Evolutionary conservation across 1,139 yeast genomes (phyloP).

Genomic region (Taphrina flavorubra): DNA sequence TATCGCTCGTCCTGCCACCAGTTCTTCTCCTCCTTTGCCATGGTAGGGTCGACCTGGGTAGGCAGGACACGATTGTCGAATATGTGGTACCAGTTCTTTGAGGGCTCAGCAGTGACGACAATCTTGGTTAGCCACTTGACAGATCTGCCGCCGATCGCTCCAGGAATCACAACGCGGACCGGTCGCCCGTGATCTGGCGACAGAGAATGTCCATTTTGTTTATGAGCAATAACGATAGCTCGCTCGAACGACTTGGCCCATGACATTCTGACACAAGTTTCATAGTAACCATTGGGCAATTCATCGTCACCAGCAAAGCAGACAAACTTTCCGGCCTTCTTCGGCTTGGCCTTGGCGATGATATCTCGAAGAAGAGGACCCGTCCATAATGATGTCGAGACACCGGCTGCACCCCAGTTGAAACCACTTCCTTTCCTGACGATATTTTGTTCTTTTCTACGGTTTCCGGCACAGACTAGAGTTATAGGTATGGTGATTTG

Average conservation of each 20-base stretch:
- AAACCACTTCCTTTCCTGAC: conserved; percentile 52
- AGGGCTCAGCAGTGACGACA: conserved; percentile 50
- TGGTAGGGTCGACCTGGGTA: conserved; percentile 52
- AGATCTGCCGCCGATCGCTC: conserved; percentile 53
- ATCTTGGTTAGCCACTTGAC: conserved; percentile 52
- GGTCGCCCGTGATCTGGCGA: conserved; percentile 53
- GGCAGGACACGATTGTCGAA: conserved; percentile 53
- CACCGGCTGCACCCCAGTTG: conserved; percentile 53
- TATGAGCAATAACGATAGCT: conserved; percentile 51
- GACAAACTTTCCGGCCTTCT: conserved; percentile 49
- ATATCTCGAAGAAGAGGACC: conserved; percentile 51
- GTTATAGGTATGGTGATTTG: conserved; percentile 51
- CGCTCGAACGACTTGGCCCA: conserved; percentile 52
- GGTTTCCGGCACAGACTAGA: conserved; percentile 53
- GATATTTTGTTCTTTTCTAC: conserved; percentile 53
- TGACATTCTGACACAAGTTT: conserved; percentile 50
- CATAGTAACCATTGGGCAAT: conserved; percentile 53
- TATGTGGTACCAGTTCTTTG: conserved; percentile 52
- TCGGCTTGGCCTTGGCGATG: conserved; percentile 49
- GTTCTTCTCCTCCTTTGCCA: conserved; percentile 49
- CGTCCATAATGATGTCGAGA: conserved; percentile 53
- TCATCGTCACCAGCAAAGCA: conserved; percentile 52
- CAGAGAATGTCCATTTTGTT: conserved; percentile 52
- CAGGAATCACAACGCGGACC: conserved; percentile 52
- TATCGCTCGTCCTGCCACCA: conserved; percentile 53